A percentile compares a stretch with the other conserved stretches of the same genome.
These are phyloP conservation scores for Emergomyces africanus DNA, from an alignment of 2,329 filamentous ascomycete genomes.

Conservation along the genomic window DNA sequence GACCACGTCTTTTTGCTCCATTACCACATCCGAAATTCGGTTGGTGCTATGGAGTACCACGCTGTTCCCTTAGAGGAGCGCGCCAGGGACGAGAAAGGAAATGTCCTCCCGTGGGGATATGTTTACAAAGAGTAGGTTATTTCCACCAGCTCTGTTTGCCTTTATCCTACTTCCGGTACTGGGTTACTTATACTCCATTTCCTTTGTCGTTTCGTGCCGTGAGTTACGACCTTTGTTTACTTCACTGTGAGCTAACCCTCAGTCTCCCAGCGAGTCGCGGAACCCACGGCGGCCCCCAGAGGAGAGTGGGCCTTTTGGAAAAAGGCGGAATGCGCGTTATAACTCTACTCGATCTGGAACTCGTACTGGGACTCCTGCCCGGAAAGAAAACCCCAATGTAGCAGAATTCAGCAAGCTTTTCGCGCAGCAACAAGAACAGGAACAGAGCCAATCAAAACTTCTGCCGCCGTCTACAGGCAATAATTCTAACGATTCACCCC, in stretches of 20 bases:
- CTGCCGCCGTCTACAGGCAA: constrained; percentile 26
- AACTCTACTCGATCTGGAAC: constrained; percentile 37
- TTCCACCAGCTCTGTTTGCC: neutral
- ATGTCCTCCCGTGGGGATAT: constrained; percentile 50
- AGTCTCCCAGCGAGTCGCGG: constrained; percentile 28
- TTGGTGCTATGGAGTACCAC: constrained; percentile 47
- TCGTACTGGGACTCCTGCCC: constrained; percentile 46
- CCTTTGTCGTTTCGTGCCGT: neutral
- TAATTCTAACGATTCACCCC: constrained; percentile 23
- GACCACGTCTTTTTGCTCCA: neutral
- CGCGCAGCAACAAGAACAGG: constrained; percentile 32
- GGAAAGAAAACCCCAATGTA: constrained; percentile 43
- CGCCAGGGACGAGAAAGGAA: constrained; percentile 45
- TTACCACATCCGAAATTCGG: neutral
- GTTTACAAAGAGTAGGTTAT: constrained; percentile 46
- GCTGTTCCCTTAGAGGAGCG: constrained; percentile 51
- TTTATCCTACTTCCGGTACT: neutral
- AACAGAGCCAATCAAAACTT: constrained; percentile 20
- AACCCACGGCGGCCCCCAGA: constrained; percentile 42
- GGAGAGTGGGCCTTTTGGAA: constrained; percentile 52
- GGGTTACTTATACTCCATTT: neutral
- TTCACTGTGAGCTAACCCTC: constrained; percentile 3
- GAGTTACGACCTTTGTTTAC: constrained; percentile 4
- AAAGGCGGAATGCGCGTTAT: constrained; percentile 34
- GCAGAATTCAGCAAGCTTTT: constrained; percentile 35